These are phyloP conservation scores for Microstegium vimineum DNA, from an alignment of 176 grass and related monocot genomes.

Conservation along the genomic window DNA sequence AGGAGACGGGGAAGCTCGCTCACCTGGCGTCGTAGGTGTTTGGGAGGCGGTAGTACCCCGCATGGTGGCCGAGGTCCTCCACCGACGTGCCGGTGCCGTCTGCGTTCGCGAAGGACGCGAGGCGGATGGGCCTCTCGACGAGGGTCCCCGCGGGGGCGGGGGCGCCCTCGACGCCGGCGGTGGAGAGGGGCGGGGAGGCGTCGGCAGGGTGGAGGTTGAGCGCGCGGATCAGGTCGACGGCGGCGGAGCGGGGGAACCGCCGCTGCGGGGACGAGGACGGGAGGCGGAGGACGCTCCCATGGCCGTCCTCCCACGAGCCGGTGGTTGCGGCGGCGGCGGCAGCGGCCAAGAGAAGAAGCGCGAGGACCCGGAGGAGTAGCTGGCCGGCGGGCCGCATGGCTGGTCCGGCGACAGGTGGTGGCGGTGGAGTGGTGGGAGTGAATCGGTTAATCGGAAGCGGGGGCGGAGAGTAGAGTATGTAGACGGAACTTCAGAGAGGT, in stretches of 20 bases:
- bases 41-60: constrained; percentile 79
- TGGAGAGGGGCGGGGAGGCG: constrained; percentile 17
- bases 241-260: constrained; percentile 34
- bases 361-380: not conserved
- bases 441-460: not conserved
- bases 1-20: not conserved
- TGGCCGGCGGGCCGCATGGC: not conserved
- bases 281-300: constrained; percentile 13
- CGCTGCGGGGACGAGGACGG: constrained; percentile 11
- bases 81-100: constrained; percentile 12
- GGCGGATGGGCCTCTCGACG: constrained; percentile 57
- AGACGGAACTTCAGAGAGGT: not conserved
- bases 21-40: constrained; percentile 74
- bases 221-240: constrained; percentile 71
- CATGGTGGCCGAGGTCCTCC: constrained; percentile 70
- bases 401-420: not conserved
- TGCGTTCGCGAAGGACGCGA: constrained; percentile 44
- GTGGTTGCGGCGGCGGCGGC: not conserved
- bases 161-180: not conserved
- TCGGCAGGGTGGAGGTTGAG: constrained; percentile 79
- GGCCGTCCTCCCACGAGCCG: constrained; percentile 5
- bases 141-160: constrained; percentile 24
- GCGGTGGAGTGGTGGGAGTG: not conserved
- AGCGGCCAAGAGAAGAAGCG: constrained; percentile 23
- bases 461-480: not conserved